phyloP scores from a whole-genome alignment of 2,329 filamentous ascomycete genomes.

The Daldinia eschscholtzii region DNA sequence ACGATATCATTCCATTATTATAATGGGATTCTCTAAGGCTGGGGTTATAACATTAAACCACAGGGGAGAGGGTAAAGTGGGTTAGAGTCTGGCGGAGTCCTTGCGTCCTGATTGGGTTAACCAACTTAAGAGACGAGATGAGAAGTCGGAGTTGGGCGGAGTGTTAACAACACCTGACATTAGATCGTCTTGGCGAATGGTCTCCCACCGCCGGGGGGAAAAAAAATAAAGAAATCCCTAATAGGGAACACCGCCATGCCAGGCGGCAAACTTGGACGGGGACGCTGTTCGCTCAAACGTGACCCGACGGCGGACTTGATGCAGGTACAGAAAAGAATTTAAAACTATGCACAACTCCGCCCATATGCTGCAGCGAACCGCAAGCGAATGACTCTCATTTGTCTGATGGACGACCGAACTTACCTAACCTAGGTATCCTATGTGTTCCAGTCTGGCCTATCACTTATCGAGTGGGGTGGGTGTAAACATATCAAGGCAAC shows the following conservation, averaged over 20 bases:
- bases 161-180: slow-evolving; percentile 13
- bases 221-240: slow-evolving; percentile 2
- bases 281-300: slow-evolving; percentile 10
- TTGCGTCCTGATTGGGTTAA: slow-evolving; percentile 24
- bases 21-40: slow-evolving; percentile 15
- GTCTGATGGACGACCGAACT: slow-evolving; percentile 11
- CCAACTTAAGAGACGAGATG: background rate
- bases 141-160: slow-evolving; percentile 31
- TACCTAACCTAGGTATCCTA: background rate
- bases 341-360: background rate
- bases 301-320: slow-evolving; percentile 27
- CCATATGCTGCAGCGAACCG: background rate
- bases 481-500: slow-evolving; percentile 10
- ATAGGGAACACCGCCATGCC: background rate
- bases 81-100: slow-evolving; percentile 22
- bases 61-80: slow-evolving; percentile 10
- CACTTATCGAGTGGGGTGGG: background rate
- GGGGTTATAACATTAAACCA: slow-evolving; percentile 15
- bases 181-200: slow-evolving; percentile 30
- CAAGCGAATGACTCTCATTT: background rate
- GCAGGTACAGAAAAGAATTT: background rate
- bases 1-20: slow-evolving; percentile 20
- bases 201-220: slow-evolving; percentile 6
- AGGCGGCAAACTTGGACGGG: slow-evolving; percentile 23
- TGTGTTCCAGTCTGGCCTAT: background rate